Conservation (phyloP, 257 asterid genomes). For the Haberlea rhodopensis region DNA sequence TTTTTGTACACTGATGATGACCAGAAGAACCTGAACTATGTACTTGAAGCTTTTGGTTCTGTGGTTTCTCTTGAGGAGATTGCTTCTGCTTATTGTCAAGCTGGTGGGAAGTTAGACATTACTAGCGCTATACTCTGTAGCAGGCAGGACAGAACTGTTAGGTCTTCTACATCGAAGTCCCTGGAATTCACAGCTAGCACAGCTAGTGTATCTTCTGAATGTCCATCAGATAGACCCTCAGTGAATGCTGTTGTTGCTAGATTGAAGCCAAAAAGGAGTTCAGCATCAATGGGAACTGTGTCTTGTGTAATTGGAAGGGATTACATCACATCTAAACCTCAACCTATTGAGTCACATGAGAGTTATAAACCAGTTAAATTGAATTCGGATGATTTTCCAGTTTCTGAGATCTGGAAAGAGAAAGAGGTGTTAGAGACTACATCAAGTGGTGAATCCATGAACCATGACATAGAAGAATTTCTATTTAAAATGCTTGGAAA, state of each 20-base stretch:
- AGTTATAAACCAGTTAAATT: conserved; percentile 53
- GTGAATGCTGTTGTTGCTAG: conserved; percentile 28
- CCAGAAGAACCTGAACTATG: conserved; percentile 42
- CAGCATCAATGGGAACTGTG: conserved; percentile 69
- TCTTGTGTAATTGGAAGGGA: conserved; percentile 61
- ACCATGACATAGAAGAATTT: conserved; percentile 49
- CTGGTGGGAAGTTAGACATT: conserved; percentile 41
- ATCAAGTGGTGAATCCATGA: conserved; percentile 39
- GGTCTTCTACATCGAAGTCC: conserved; percentile 24
- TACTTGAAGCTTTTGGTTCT: conserved; percentile 70
- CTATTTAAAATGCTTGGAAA: conserved; percentile 71
- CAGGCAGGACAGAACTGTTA: conserved; percentile 31
- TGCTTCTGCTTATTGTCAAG: conserved; percentile 64
- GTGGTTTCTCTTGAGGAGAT: conserved; percentile 65
- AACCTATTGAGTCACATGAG: conserved; percentile 32
- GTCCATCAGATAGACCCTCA: conserved; percentile 26
- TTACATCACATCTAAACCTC: conserved; percentile 42
- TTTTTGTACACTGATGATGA: conserved; percentile 43
- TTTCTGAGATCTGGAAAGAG: conserved; percentile 58
- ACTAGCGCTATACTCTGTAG: conserved; percentile 46
- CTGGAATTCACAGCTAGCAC: conserved; percentile 29
- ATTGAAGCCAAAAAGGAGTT: conserved; percentile 41
- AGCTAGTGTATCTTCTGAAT: conserved; percentile 26
- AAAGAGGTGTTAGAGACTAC: conserved; percentile 29
- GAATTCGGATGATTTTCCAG: conserved; percentile 48